Evolutionary conservation across 306 rosid species (phyloP), one percentile per base, ranked within the genome.

Genomic region (Bauhinia variegata): DNA sequence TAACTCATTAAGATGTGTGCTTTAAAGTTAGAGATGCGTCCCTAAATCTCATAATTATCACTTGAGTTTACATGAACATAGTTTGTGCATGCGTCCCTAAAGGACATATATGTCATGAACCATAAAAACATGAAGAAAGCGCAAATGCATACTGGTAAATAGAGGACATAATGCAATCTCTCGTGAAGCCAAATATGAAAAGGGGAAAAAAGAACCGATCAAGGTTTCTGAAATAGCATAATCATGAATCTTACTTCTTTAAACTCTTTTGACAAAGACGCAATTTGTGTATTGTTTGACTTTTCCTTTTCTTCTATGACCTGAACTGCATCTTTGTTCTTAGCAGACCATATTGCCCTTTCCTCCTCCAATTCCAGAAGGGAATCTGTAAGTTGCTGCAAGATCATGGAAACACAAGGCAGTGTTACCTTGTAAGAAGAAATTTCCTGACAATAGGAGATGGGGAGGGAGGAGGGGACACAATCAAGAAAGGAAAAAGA

Each of bases 301-400:
- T 63, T 79, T 65, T 84, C 61, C 67, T 79, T 83, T 69, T 86
- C 90, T 79, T 84, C 91, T 63, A 88, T 78, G 67, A 87, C 83
- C 78, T 78, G 81, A 76, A 86, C 67, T 49, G 86, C 77, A 74
- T 74, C 89, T 75, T 83, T 93, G 86, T 84, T 95, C 68, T 89
- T 93, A 18, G 90, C 76, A 12, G 86, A 79, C 96, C 96, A 86
- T 55, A 89, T 70, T 76, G 91, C 97, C 65, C 82, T 93, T 78
- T 86, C 97, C 83, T 93, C 98, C 80, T 93, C 97, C 82, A 85
- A 84, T 78, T 80, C 90, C 78, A 93, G 78, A 72, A 93, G 97
- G 66, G 97, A 80, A 78, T 93, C 87, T 49, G 97, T 79, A 52
- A 89, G 96, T 78, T 84, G 86, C 98, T 89, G 79, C 83, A 76